These are phyloP conservation scores for Rhizopus arrhizus DNA, from an alignment of 371 early-diverging fungal genomes.

Conservation along the genomic window DNA sequence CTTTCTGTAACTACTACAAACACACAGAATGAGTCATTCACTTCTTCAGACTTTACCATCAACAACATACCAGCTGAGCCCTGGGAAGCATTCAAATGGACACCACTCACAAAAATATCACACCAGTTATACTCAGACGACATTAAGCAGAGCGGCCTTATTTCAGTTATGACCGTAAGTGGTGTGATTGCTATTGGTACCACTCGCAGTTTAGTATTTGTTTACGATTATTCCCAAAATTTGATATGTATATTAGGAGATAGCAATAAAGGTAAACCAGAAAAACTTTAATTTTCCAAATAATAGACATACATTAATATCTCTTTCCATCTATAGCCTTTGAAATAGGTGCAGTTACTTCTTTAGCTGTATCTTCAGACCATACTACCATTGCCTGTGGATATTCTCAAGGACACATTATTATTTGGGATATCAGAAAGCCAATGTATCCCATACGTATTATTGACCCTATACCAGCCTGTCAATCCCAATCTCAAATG, in stretches of 20 bases:
- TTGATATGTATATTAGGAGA: slow-evolving; percentile 67
- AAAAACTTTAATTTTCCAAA: too few relatives aligned
- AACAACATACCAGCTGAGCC: slow-evolving; percentile 41
- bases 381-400: slow-evolving; percentile 72
- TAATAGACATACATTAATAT: neutral
- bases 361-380: slow-evolving; percentile 74
- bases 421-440: slow-evolving; percentile 72
- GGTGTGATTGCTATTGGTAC: slow-evolving; percentile 78
- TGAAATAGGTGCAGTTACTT: slow-evolving; percentile 73
- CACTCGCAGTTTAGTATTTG: slow-evolving; percentile 68
- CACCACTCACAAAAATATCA: slow-evolving; percentile 66
- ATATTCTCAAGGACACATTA: slow-evolving; percentile 70
- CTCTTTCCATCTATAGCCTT: slow-evolving; percentile 36
- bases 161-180: slow-evolving; percentile 64
- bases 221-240: slow-evolving; percentile 72
- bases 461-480: slow-evolving; percentile 56
- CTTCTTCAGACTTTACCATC: slow-evolving; percentile 2
- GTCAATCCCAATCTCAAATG: slow-evolving; percentile 38
- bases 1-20: slow-evolving; percentile 3
- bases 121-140: slow-evolving; percentile 67
- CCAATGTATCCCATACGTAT: slow-evolving; percentile 53
- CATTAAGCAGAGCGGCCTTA: slow-evolving; percentile 59
- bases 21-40: neutral
- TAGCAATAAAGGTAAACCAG: slow-evolving; percentile 43
- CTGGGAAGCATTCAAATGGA: slow-evolving; percentile 79